These are phyloP conservation scores for Cercospora berteroae DNA, from an alignment of 2,329 filamentous ascomycete genomes.

Conservation along the genomic window DNA sequence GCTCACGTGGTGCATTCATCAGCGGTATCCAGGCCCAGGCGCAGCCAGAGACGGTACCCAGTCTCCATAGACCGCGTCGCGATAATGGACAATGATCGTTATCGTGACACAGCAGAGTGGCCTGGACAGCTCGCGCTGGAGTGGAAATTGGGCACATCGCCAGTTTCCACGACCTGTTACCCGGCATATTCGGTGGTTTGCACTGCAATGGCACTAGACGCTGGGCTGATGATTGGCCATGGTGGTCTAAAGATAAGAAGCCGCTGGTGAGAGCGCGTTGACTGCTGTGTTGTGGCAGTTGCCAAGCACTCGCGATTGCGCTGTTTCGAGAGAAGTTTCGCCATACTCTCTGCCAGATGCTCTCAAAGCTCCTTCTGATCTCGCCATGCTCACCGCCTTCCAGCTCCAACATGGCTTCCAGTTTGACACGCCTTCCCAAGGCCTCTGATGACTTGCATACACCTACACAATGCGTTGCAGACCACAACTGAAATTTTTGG, in stretches of 20 bases:
- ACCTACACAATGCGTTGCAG: background rate
- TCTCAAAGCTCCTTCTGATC: background rate
- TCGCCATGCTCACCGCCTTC: background rate
- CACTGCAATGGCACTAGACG: background rate
- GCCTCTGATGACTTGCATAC: background rate
- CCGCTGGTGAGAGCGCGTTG: background rate
- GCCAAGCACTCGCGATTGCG: background rate
- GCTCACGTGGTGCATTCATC: background rate
- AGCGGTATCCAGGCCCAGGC: background rate
- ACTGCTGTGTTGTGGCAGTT: background rate
- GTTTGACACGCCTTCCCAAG: background rate
- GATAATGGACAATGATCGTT: background rate
- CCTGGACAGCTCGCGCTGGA: background rate
- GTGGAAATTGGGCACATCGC: background rate
- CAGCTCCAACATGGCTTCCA: background rate
- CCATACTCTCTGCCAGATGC: background rate
- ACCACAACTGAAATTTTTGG: background rate
- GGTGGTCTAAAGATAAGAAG: background rate
- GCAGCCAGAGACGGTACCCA: background rate
- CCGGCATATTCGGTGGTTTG: background rate
- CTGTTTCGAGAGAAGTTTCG: background rate
- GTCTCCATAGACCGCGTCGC: background rate
- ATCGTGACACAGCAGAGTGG: background rate
- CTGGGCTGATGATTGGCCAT: background rate
- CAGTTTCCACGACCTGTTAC: background rate